Conservation (phyloP, 129 eudicot species). For the Artemisia tridentata region DNA sequence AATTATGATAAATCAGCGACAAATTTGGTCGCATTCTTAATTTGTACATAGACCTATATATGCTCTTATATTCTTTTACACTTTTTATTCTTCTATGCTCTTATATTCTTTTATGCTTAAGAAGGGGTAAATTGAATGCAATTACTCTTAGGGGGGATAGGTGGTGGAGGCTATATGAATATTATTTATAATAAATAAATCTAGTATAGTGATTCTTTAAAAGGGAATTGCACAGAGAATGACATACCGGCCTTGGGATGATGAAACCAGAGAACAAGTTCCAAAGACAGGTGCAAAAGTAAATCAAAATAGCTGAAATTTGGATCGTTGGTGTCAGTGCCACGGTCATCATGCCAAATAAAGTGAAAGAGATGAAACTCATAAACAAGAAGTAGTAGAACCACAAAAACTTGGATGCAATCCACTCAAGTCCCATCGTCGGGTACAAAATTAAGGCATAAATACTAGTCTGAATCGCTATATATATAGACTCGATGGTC, state of each 20-base stretch:
- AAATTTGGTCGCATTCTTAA: no score
- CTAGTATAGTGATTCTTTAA: not conserved
- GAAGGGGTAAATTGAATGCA: no score
- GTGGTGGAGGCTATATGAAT: no score
- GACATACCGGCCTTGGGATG: slow-evolving; percentile 32
- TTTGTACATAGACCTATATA: no score
- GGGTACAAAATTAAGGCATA: slow-evolving; percentile 35
- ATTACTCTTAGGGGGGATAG: no score
- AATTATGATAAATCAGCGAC: no score
- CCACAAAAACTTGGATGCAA: slow-evolving; percentile 32
- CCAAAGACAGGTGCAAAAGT: slow-evolving; percentile 40
- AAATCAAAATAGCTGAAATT: slow-evolving; percentile 31
- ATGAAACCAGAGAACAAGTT: slow-evolving; percentile 44
- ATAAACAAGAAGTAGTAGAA: slow-evolving; percentile 34
- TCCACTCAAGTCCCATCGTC: slow-evolving; percentile 37
- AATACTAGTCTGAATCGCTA: slow-evolving; percentile 31
- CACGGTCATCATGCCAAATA: slow-evolving; percentile 40
- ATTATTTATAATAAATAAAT: not conserved
- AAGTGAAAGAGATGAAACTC: slow-evolving; percentile 36
- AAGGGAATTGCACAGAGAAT: not conserved
- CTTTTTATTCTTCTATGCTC: no score
- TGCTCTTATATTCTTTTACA: no score
- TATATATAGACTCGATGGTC: slow-evolving; percentile 35
- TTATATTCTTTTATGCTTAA: no score
- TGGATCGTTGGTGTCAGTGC: slow-evolving; percentile 38